Conservation (phyloP, 1,284 basidiomycete genomes). For the Puccinia hordei region DNA sequence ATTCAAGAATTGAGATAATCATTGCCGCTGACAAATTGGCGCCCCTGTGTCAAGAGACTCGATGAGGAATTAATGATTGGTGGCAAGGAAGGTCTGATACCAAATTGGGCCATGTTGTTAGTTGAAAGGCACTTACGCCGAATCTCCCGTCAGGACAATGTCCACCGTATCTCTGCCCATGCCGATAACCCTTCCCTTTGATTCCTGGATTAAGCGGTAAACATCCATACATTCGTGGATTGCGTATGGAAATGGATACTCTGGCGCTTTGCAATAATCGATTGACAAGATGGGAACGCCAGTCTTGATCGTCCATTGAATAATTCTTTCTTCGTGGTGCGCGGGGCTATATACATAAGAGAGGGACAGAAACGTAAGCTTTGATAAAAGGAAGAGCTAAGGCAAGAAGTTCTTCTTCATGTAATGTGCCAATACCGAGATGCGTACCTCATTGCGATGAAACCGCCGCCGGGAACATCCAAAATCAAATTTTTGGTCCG, state of each 20-base stretch:
- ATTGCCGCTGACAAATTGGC: slow-evolving; percentile 48
- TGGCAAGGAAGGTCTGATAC: neutral
- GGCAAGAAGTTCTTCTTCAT: too few relatives aligned
- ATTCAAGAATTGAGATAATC: slow-evolving; percentile 55
- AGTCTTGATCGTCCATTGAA: slow-evolving; percentile 78
- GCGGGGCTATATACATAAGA: slow-evolving; percentile 66
- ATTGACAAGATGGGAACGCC: slow-evolving; percentile 79
- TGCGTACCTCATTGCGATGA: slow-evolving; percentile 76
- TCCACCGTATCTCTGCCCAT: slow-evolving; percentile 74
- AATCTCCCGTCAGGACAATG: slow-evolving; percentile 81
- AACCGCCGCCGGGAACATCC: slow-evolving; percentile 93
- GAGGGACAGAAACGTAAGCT: slow-evolving; percentile 11
- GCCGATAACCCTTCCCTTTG: slow-evolving; percentile 76
- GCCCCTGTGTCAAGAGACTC: slow-evolving; percentile 4
- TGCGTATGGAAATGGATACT: slow-evolving; percentile 85
- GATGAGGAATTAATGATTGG: neutral
- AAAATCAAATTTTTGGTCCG: slow-evolving; percentile 77
- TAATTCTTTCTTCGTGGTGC: slow-evolving; percentile 91
- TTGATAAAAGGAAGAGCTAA: neutral
- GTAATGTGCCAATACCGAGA: too few relatives aligned
- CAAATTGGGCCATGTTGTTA: neutral
- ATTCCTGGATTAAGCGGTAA: slow-evolving; percentile 78
- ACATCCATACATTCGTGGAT: slow-evolving; percentile 91
- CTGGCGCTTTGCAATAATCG: slow-evolving; percentile 91
- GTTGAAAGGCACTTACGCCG: slow-evolving; percentile 70